Evolutionary conservation across 169 alveolate genomes (phyloP), one percentile per base, ranked within the genome.

Genomic region (Eimeria sp.): DNA sequence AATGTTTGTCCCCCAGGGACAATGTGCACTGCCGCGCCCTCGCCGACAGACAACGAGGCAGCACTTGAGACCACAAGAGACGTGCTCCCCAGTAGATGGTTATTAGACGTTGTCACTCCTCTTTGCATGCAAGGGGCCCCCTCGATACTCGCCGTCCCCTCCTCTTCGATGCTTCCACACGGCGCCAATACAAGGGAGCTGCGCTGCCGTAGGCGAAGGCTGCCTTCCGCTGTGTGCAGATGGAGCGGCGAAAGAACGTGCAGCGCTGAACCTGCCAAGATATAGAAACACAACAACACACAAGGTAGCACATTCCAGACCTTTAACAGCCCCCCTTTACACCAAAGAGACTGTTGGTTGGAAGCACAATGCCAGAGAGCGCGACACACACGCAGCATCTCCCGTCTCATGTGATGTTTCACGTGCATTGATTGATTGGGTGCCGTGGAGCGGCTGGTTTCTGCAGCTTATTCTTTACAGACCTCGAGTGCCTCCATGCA

Each of bases 401-500:
- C 0, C 61, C 16, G 61, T 7, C 2, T 54, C 61, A 7, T 54
- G 10, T 54, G 61, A 54, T 54, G 4, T 54, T 1, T 14, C 61
- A 54, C 0, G 61, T 54, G 61, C 61, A 14, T 7, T 34, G 40
- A 34, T 11, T 7, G 61, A 14, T 54, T 14, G 61, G 61, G 20
- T 54, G 61, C 61, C 61, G 10, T 54, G 20, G 61, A 3, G 61
- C 10, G 61, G 61, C 61, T 54, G 61, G 20, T 7, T 54, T 11
- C 10, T 54, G 70, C 18, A 61, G 70, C 70, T 4, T 4, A 18
- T 25, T 25, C 87, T n/a, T 25, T 14, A 54, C 90, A 7, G 18
- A 82, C 90, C 90, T 16, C 90, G 90, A 82, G 90, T 25, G 90
- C 90, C 90, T 9, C 90, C 90, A 82, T 82, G 90, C 43, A 82